These are phyloP conservation scores for Cryphonectria carpinicola DNA, from an alignment of 2,329 filamentous ascomycete species.

Conservation along the genomic window DNA sequence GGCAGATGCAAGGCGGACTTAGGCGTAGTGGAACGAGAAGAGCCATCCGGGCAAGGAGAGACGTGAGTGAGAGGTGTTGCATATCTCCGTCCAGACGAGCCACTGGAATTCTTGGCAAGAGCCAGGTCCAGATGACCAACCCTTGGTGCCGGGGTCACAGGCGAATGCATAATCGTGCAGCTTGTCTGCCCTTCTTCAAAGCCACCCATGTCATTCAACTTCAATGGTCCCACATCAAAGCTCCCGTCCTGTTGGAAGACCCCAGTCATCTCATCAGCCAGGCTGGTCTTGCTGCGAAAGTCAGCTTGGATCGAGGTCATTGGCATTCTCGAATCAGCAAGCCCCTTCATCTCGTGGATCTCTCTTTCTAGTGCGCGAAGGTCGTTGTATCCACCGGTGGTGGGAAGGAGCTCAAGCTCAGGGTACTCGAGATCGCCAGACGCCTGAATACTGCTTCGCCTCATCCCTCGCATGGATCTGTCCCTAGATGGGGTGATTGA, in stretches of 20 bases:
- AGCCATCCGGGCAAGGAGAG: slow-evolving; percentile 4
- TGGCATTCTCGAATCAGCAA: not conserved
- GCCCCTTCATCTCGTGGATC: slow-evolving; percentile 31
- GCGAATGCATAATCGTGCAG: not conserved
- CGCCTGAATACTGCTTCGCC: slow-evolving; percentile 26
- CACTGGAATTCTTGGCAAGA: slow-evolving; percentile 14
- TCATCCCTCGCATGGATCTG: slow-evolving; percentile 19
- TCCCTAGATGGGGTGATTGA: slow-evolving; percentile 18
- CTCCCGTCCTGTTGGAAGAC: slow-evolving; percentile 17
- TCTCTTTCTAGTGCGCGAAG: slow-evolving; percentile 31
- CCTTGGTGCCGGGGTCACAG: slow-evolving; percentile 15
- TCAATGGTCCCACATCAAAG: slow-evolving; percentile 5
- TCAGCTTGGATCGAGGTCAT: not conserved
- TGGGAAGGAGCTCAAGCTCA: slow-evolving; percentile 32
- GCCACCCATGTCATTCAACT: not conserved
- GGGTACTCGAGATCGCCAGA: slow-evolving; percentile 32
- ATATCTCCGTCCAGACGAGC: slow-evolving; percentile 23
- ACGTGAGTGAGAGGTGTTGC: slow-evolving; percentile 23
- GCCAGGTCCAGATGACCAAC: slow-evolving; percentile 1
- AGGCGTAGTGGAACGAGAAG: slow-evolving; percentile 18
- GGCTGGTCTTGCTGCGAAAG: not conserved
- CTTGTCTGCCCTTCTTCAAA: slow-evolving; percentile 13
- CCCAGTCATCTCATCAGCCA: slow-evolving; percentile 16
- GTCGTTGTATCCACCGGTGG: slow-evolving; percentile 30
- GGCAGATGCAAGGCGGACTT: not conserved